Conservation (phyloP, 129 eudicot genomes). For the Escallonia herrerae region DNA sequence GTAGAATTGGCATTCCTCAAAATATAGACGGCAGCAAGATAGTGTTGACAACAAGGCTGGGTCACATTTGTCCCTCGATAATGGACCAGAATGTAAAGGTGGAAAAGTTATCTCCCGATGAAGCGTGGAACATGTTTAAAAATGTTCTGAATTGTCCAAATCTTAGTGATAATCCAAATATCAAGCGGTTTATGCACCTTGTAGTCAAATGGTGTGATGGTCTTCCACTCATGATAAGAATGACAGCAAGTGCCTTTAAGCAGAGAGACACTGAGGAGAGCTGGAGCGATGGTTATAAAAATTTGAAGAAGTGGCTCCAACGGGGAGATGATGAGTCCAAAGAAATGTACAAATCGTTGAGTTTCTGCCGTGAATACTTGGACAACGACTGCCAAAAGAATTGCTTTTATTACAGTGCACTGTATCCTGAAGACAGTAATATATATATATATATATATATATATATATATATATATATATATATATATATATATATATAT, state of each 20-base stretch:
- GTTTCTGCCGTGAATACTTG: slow-evolving; percentile 26
- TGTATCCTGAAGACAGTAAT: slow-evolving; percentile 33
- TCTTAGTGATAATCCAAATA: slow-evolving; percentile 12
- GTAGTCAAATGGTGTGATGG: slow-evolving; percentile 21
- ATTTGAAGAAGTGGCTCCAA: slow-evolving; percentile 16
- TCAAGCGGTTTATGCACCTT: slow-evolving; percentile 11
- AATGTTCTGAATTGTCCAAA: slow-evolving; percentile 6
- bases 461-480: too few relatives aligned
- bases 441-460: slow-evolving; percentile 16
- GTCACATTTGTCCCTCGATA: slow-evolving; percentile 12
- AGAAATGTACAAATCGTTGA: slow-evolving; percentile 17
- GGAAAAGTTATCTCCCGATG: slow-evolving; percentile 13
- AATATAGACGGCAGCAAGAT: slow-evolving; percentile 22
- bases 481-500: too few relatives aligned
- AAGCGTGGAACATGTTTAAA: slow-evolving; percentile 28
- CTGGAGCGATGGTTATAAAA: slow-evolving; percentile 23
- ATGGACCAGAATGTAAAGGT: slow-evolving; percentile 19
- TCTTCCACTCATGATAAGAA: slow-evolving; percentile 29
- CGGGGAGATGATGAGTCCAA: slow-evolving; percentile 17
- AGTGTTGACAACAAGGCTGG: slow-evolving; percentile 26
- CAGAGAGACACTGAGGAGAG: slow-evolving; percentile 16
- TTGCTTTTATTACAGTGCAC: slow-evolving; percentile 30
- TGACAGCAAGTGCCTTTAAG: slow-evolving; percentile 29
- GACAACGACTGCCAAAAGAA: slow-evolving; percentile 16
- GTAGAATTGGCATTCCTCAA: slow-evolving; percentile 20